Conservation (phyloP, 257 asterid genomes). For the Coffea canephora region DNA sequence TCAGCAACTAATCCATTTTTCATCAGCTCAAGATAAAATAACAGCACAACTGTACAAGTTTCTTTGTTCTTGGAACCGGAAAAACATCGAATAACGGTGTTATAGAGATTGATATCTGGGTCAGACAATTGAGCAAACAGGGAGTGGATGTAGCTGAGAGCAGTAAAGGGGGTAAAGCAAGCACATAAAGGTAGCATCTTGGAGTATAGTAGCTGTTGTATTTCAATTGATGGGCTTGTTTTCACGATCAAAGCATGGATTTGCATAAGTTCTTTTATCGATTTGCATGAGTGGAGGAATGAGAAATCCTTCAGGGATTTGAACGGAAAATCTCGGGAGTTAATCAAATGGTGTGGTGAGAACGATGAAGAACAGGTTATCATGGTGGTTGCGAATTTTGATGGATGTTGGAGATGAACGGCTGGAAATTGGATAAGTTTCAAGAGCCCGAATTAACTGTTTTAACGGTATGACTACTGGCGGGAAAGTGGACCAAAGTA, state of each 20-base stretch:
- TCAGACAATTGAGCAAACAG: slow-evolving; percentile 27
- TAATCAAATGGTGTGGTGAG: not conserved
- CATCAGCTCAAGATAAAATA: slow-evolving; percentile 25
- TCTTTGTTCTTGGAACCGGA: slow-evolving; percentile 17
- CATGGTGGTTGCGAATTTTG: not conserved
- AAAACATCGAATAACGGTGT: slow-evolving; percentile 25
- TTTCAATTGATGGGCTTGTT: slow-evolving; percentile 24
- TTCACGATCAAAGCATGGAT: slow-evolving; percentile 29
- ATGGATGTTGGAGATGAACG: not conserved
- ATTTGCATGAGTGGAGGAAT: slow-evolving; percentile 29
- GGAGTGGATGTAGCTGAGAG: slow-evolving; percentile 30
- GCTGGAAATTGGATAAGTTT: not conserved
- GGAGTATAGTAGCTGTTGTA: slow-evolving; percentile 32
- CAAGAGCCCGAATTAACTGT: not conserved
- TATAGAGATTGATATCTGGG: slow-evolving; percentile 22
- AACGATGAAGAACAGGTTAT: slow-evolving; percentile 3
- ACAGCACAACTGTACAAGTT: slow-evolving; percentile 17
- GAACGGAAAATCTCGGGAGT: slow-evolving; percentile 9
- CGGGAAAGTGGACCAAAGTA: not conserved
- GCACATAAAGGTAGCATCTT: slow-evolving; percentile 33
- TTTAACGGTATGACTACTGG: slow-evolving; percentile 1
- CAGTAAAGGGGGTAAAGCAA: slow-evolving; percentile 20
- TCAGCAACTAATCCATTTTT: slow-evolving; percentile 30
- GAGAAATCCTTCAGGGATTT: slow-evolving; percentile 10
- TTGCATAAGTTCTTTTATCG: slow-evolving; percentile 33